Evolutionary conservation across 140 eudicot genomes (phyloP), one percentile per base, ranked within the genome.

Genomic region (Anethum foeniculum): DNA sequence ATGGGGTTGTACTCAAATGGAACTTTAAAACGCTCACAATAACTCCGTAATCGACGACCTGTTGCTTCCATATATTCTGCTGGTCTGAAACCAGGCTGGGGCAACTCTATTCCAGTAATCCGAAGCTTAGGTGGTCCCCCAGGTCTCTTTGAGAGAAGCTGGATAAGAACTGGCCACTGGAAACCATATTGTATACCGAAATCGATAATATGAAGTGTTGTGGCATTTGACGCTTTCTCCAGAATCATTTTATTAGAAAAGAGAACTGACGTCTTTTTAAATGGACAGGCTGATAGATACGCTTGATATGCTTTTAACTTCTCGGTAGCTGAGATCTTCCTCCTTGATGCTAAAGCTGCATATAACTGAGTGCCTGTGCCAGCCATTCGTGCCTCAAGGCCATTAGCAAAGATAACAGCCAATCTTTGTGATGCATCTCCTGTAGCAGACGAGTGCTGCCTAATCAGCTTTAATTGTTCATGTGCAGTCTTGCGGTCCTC

Each of bases 91-190:
- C 71, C 71, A 25, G 71, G 36, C 71, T 62, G 71, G 71, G 71
- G 71, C 71, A 62, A 62, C 7, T 62, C 71, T 62, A 62, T 62
- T 25, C 71, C 71, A 62, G 71, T 62, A 62, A 62, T 62, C 6
- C 71, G 71, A 62, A 62, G 71, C 71, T 62, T 62, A 2, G 71
- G 71, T 32, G 71, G 71, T 25, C 71, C 71, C 12, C 71, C 71
- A 2, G 71, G 36, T 3, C 71, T 62, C 71, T 62, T 62, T 27
- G 71, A 62, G 36, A 62, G 71, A 25, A 62, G 71, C 27, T 62
- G 71, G 71, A 62, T 62, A 10, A 62, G 71, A 23, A 62, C 71
- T 25, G 71, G 71, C 71, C 71, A 62, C 71, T 62, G 71, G 71
- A 62, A 62, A 62, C 71, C 71, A 62, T 62, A 62, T 13, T 62